Conservation (phyloP, 495 filamentous ascomycete species). For the Amphirosellinia nigrospora region DNA sequence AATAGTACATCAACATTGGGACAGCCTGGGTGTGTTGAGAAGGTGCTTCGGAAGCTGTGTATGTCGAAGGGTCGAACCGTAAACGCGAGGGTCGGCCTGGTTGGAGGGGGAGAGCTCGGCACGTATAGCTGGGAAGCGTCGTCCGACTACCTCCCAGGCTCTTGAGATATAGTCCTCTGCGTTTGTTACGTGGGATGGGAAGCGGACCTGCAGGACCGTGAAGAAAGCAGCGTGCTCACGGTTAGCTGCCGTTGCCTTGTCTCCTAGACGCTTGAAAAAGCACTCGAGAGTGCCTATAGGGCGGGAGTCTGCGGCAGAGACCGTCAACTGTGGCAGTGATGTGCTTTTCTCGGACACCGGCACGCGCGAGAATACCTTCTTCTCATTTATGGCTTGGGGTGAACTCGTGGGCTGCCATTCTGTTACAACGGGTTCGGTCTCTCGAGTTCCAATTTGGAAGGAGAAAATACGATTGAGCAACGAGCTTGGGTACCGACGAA, state of each 20-base stretch:
- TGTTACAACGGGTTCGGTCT: not conserved
- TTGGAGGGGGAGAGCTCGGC: not conserved
- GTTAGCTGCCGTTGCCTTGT: not conserved
- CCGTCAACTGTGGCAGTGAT: not conserved
- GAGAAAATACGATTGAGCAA: not conserved
- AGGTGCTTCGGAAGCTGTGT: constrained; percentile 1
- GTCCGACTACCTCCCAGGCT: constrained; percentile 12
- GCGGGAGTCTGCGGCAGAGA: not conserved
- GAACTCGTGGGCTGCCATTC: not conserved
- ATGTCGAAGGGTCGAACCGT: not conserved
- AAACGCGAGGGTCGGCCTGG: not conserved
- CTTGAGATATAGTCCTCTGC: not conserved
- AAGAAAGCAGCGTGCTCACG: constrained; percentile 11
- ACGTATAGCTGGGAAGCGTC: constrained; percentile 6
- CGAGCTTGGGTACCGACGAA: not conserved
- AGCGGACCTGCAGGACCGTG: not conserved
- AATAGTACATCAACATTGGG: constrained; percentile 1
- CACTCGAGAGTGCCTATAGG: constrained; percentile 12
- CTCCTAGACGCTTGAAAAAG: constrained; percentile 12
- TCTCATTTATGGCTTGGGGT: not conserved
- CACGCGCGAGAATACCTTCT: not conserved
- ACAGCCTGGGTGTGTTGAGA: not conserved
- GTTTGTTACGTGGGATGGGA: not conserved
- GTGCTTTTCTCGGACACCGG: not conserved
- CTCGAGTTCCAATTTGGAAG: not conserved